Base-by-base conservation (phyloP, 78 protist species). In the Paratrimastix pyriformis region DNA sequence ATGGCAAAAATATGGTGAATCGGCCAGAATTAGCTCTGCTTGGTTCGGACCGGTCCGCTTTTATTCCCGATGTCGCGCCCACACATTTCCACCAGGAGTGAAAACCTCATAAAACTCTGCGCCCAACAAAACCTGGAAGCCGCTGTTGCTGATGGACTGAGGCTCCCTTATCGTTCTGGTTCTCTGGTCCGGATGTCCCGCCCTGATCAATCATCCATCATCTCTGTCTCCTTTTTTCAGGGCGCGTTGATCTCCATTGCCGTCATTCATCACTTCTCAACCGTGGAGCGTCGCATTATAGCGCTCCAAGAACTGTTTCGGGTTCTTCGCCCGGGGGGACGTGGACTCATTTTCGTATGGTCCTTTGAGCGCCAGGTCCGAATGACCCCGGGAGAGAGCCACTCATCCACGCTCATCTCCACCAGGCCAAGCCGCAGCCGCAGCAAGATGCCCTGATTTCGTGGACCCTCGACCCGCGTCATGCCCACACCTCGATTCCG, bases 201-300 rank as follows among this genome's bases (percentile, higher is more conserved):
- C 39, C 37, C 33, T 45, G 42, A 43, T 43, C 48, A 37, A 35
- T 11, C 30, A 7, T 69, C 11, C 33, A 43, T 37, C 33, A 8
- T 11, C 43, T 69, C 33, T 69, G 5, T 7, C 7, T 11, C 62
- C 50, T 35, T 46, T 69, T 13, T 69, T 11, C 9, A 40, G 35
- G 80, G 82, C 60, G 77, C 60, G 3, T 73, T 42, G 29, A 58
- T 86, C 42, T 82, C 80, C 46, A 74, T 86, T 43, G 90, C 90
- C 32, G 83, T 83, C 39, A 3, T 86, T 9, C 90, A 86, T 74
- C 90, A 86, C 48, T 30, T 86, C 9, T 0, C 54, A 15, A 65
- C 87, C 48, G 30, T 6, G 0, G 64, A 55, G 18, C 40, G 87
- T 0, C 75, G 90, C 4, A 7, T 9, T n/a, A 37, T 30, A 6